phyloP scores from a whole-genome alignment of 2,329 filamentous ascomycete species.

The Rachicladosporium sp. region DNA sequence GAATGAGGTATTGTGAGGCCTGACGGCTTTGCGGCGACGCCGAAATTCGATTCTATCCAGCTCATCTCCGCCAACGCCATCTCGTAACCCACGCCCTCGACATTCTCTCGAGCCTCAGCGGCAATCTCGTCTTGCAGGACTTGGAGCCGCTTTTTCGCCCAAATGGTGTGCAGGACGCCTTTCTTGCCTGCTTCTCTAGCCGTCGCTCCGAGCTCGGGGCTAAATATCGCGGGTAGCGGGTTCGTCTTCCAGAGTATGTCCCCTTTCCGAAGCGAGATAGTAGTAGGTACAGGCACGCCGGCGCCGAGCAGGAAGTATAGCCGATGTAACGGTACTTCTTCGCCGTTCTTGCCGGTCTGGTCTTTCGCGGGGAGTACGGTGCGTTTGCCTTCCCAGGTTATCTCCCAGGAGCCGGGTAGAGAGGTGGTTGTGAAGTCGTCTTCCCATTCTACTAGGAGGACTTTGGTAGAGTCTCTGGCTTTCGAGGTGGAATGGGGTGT shows the following conservation, averaged over 20 bases:
- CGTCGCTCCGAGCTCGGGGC: conserved; percentile 57
- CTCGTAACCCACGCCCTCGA: conserved; percentile 69
- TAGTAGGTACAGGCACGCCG: conserved; percentile 56
- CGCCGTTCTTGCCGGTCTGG: conserved; percentile 19
- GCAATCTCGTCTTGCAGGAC: conserved; percentile 67
- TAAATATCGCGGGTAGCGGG: conserved; percentile 77
- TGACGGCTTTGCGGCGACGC: conserved; percentile 37
- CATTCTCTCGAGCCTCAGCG: conserved; percentile 58
- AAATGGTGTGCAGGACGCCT: conserved; percentile 78
- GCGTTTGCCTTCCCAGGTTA: conserved; percentile 70
- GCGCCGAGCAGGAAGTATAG: conserved; percentile 74
- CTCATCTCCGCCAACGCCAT: conserved; percentile 75
- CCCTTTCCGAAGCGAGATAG: conserved; percentile 48
- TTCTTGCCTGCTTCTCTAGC: conserved; percentile 57
- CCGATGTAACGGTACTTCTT: conserved; percentile 42
- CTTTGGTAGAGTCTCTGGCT: conserved; percentile 68
- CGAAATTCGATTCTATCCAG: conserved; percentile 78
- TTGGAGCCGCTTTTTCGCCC: conserved; percentile 71
- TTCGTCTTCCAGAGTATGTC: conserved; percentile 51
- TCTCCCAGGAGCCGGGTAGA: conserved; percentile 52
- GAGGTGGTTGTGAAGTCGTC: conserved; percentile 41
- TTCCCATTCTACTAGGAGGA: conserved; percentile 89
- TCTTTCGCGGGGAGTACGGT: conserved; percentile 57
- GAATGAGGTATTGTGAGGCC: conserved; percentile 25
- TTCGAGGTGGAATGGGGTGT: conserved; percentile 31